Conservation (phyloP, 2,329 filamentous ascomycete genomes). For the Colletotrichum neosansevieriae region DNA sequence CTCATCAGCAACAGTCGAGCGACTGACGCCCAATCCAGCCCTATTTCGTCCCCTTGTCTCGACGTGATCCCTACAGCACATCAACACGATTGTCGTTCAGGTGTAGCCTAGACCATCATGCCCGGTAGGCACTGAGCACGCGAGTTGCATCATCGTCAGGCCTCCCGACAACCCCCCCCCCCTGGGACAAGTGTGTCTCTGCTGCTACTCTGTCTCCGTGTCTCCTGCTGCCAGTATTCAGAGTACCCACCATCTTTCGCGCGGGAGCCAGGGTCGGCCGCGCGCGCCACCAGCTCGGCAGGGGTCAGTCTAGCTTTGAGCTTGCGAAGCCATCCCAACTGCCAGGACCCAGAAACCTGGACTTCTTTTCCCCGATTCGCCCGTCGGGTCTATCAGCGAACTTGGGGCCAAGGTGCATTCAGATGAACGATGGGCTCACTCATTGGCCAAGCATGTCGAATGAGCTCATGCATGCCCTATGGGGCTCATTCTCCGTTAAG, state of each 20-base stretch:
- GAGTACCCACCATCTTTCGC: not conserved
- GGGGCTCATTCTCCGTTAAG: conserved; percentile 21
- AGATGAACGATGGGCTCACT: conserved; percentile 13
- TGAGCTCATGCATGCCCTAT: conserved; percentile 39
- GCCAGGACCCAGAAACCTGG: conserved; percentile 16
- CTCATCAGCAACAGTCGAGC: conserved; percentile 13
- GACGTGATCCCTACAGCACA: not conserved
- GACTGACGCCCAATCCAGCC: conserved; percentile 5
- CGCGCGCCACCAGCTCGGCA: conserved; percentile 30
- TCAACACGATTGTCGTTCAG: conserved; percentile 8
- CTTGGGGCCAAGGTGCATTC: conserved; percentile 10
- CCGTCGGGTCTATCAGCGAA: conserved; percentile 18
- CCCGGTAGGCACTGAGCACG: conserved; percentile 17
- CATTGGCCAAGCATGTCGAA: conserved; percentile 24
- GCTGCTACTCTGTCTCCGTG: not conserved
- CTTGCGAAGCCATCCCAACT: conserved; percentile 36
- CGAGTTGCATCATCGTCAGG: conserved; percentile 31
- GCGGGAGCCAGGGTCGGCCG: conserved; percentile 17
- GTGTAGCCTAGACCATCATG: not conserved
- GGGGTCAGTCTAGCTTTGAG: conserved; percentile 37
- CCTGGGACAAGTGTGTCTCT: conserved; percentile 2
- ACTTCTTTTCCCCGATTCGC: conserved; percentile 36
- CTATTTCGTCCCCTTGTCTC: not conserved
- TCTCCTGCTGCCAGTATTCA: not conserved
- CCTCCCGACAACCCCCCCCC: conserved; percentile 15